phyloP scores from a whole-genome alignment of 2,329 filamentous ascomycete genomes.

The Acrocalymma vagum region DNA sequence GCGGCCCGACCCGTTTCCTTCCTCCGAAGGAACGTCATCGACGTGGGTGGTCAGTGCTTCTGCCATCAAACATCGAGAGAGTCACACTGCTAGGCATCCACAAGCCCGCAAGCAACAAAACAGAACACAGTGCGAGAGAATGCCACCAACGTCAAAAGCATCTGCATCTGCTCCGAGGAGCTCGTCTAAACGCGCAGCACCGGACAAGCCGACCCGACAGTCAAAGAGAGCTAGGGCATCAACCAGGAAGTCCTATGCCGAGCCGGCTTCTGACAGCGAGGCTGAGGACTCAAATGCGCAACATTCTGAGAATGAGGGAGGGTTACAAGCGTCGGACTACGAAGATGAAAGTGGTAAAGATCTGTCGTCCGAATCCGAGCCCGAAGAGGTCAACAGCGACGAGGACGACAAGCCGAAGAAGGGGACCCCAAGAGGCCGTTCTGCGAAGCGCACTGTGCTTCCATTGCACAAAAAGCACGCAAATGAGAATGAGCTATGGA shows the following conservation, averaged over 20 bases:
- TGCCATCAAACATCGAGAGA: conserved; percentile 14
- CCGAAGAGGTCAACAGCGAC: conserved; percentile 39
- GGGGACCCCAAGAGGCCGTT: conserved; percentile 24
- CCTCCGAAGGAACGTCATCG: conserved; percentile 25
- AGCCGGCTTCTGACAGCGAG: conserved; percentile 36
- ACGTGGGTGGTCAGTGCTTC: conserved; percentile 21
- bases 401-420: conserved; percentile 38
- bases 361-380: conserved; percentile 38
- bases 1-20: conserved; percentile 10
- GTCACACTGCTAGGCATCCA: conserved; percentile 8
- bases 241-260: conserved; percentile 43
- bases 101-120: conserved; percentile 3
- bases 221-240: conserved; percentile 46
- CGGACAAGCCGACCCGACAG: conserved; percentile 38
- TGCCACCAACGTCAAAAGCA: conserved; percentile 14
- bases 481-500: conserved; percentile 63
- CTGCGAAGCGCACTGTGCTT: conserved; percentile 26
- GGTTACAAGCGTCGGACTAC: conserved; percentile 48
- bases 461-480: conserved; percentile 29
- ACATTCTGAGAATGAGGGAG: conserved; percentile 45
- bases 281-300: conserved; percentile 22
- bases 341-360: conserved; percentile 49
- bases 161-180: conserved; percentile 28
- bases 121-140: not conserved
- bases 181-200: conserved; percentile 45